phyloP scores from a whole-genome alignment of 164 flowering plant species.

The Nymphaea thermarum region DNA sequence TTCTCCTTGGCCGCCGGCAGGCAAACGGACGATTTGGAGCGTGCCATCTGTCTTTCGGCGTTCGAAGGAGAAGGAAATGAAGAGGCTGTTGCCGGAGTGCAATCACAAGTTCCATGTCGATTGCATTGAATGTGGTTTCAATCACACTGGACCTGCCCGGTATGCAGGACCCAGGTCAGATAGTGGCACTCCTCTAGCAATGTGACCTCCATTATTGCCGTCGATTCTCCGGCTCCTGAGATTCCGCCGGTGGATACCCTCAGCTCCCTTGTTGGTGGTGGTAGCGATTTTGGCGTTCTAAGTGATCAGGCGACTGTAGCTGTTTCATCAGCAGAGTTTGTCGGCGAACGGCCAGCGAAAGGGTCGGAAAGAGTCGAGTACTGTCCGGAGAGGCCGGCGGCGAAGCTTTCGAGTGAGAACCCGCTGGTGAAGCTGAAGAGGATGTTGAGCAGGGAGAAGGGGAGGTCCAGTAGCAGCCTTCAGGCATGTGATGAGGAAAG shows the following conservation, averaged over 20 bases:
- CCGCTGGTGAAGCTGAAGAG: background rate
- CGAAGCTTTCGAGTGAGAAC: background rate
- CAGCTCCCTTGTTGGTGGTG: background rate
- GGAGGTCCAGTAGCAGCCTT: background rate
- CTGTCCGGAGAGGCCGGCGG: background rate
- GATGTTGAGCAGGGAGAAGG: background rate
- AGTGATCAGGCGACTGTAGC: background rate
- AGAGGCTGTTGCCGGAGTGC: slow-evolving; percentile 41
- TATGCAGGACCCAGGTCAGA: slow-evolving; percentile 42
- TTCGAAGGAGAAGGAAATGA: slow-evolving; percentile 35
- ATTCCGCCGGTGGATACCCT: background rate
- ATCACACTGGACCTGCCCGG: slow-evolving; percentile 46
- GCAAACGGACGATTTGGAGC: slow-evolving; percentile 14
- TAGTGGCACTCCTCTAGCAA: background rate
- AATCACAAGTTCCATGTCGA: slow-evolving; percentile 39
- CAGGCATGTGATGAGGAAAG: background rate
- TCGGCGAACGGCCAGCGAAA: background rate
- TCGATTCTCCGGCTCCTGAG: background rate
- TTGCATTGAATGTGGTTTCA: slow-evolving; percentile 61
- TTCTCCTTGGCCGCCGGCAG: background rate
- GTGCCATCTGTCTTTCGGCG: slow-evolving; percentile 59
- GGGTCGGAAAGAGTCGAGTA: background rate
- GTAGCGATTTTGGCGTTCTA: too few relatives aligned
- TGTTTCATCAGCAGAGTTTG: background rate
- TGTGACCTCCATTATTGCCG: background rate